These are phyloP conservation scores for Chlorella sp. DNA, from an alignment of 139 green algal species.

Conservation along the genomic window DNA sequence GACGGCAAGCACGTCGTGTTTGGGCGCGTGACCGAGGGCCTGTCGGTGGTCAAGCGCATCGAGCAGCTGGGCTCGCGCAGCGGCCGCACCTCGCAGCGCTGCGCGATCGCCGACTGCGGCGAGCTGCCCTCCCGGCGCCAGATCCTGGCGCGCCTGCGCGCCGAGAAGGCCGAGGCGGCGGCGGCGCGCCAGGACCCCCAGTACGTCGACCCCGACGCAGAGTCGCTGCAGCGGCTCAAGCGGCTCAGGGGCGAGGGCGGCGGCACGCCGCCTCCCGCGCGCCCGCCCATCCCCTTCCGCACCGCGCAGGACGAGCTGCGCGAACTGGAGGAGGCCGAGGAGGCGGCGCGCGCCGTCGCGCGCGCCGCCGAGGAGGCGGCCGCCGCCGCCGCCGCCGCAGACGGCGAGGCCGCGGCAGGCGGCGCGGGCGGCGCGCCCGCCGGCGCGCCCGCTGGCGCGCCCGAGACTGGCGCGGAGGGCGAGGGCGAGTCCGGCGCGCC, in stretches of 20 bases:
- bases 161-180: conserved; percentile 53
- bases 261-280: background rate
- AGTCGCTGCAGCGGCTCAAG: conserved; percentile 58
- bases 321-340: conserved; percentile 37
- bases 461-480: background rate
- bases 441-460: background rate
- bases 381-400: background rate
- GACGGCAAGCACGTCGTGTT: conserved; percentile 95
- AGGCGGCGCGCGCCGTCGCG: conserved; percentile 3
- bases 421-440: conserved; percentile 5
- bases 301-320: conserved; percentile 58
- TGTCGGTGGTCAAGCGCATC: conserved; percentile 75
- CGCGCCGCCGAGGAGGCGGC: conserved; percentile 5
- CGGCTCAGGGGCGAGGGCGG: conserved; percentile 42
- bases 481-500: background rate
- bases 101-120: conserved; percentile 60
- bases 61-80: conserved; percentile 65
- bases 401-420: background rate
- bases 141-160: conserved; percentile 56
- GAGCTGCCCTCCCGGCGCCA: conserved; percentile 74
- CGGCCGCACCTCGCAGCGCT: conserved; percentile 52
- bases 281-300: conserved; percentile 16
- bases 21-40: conserved; percentile 81
- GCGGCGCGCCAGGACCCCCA: conserved; percentile 66
- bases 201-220: conserved; percentile 62